These are phyloP conservation scores for Botrytis cinerea DNA, from an alignment of 2,329 filamentous ascomycete genomes.

Conservation along the genomic window DNA sequence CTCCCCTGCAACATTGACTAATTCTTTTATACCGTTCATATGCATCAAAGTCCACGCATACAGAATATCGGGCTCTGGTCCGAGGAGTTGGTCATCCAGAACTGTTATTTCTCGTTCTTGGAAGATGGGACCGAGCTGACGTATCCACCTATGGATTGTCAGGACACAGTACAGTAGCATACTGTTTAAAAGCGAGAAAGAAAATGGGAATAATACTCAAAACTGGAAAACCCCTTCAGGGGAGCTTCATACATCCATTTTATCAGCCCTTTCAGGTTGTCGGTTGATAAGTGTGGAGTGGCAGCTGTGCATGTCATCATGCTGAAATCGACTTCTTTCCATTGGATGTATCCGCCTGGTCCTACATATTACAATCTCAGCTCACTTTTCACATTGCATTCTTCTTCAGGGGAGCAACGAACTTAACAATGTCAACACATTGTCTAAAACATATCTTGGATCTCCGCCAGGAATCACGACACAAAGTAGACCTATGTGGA, in stretches of 20 bases:
- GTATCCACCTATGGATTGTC: slow-evolving; percentile 11
- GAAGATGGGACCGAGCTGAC: slow-evolving; percentile 12
- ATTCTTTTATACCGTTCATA: slow-evolving; percentile 12
- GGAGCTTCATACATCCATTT: slow-evolving; percentile 8
- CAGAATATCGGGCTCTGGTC: neutral
- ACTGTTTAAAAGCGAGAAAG: neutral
- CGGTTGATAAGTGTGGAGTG: neutral
- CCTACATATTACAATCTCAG: neutral
- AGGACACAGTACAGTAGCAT: neutral
- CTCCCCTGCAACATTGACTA: neutral
- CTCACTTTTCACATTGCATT: neutral
- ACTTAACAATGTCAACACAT: slow-evolving; percentile 13
- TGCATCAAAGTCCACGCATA: slow-evolving; percentile 17
- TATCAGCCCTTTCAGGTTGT: neutral
- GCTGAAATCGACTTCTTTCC: slow-evolving; percentile 16
- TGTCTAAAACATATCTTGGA: slow-evolving; percentile 17
- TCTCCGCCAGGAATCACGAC: slow-evolving; percentile 1
- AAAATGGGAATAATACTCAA: neutral
- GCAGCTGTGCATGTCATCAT: neutral
- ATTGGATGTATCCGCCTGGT: slow-evolving; percentile 21
- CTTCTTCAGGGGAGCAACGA: neutral
- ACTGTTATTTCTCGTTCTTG: slow-evolving; percentile 1
- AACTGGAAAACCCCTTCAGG: neutral
- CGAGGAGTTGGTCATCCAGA: neutral
- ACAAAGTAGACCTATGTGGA: slow-evolving; percentile 19